Evolutionary conservation across 192 early-diverging fungal species (phyloP).

Genomic region (Dissophora globulifera): DNA sequence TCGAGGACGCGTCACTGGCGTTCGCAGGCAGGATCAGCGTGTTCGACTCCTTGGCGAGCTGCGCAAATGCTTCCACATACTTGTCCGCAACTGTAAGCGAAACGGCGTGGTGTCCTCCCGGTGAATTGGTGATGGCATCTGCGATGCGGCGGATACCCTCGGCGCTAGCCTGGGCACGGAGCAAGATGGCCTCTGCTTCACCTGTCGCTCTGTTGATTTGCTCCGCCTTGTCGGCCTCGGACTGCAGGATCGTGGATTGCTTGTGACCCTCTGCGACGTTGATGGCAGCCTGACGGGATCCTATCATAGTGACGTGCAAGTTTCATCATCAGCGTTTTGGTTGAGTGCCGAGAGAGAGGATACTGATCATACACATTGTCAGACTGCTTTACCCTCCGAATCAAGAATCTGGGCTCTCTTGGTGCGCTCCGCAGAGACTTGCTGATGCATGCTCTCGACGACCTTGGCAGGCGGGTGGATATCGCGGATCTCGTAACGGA

Average conservation of each 20-base stretch:
- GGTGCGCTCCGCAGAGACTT: conserved; percentile 94
- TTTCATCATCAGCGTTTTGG: too few relatives aligned
- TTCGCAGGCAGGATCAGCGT: conserved; percentile 90
- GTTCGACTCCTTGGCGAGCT: conserved; percentile 91
- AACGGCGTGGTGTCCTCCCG: conserved; percentile 84
- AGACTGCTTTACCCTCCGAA: conserved; percentile 64
- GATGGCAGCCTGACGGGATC: conserved; percentile 90
- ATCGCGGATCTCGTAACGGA: conserved; percentile 96
- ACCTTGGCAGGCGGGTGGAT: conserved; percentile 96
- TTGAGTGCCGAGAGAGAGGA: too few relatives aligned
- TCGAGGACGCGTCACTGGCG: conserved; percentile 83
- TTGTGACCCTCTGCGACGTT: conserved; percentile 97
- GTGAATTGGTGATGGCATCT: conserved; percentile 70
- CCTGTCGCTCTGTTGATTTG: conserved; percentile 92
- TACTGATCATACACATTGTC: too few relatives aligned
- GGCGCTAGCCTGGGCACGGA: conserved; percentile 86
- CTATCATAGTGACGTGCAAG: conserved; percentile 8
- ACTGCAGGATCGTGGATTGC: conserved; percentile 91
- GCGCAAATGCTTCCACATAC: conserved; percentile 94
- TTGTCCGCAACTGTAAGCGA: conserved; percentile 94
- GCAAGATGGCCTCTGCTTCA: conserved; percentile 90
- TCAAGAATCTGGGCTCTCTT: conserved; percentile 97
- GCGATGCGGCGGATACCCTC: conserved; percentile 85
- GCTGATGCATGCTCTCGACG: conserved; percentile 96
- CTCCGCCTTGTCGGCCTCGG: conserved; percentile 90